Evolutionary conservation across 2,329 filamentous ascomycete genomes (phyloP).

Genomic region (Aspergillus phoenicis): DNA sequence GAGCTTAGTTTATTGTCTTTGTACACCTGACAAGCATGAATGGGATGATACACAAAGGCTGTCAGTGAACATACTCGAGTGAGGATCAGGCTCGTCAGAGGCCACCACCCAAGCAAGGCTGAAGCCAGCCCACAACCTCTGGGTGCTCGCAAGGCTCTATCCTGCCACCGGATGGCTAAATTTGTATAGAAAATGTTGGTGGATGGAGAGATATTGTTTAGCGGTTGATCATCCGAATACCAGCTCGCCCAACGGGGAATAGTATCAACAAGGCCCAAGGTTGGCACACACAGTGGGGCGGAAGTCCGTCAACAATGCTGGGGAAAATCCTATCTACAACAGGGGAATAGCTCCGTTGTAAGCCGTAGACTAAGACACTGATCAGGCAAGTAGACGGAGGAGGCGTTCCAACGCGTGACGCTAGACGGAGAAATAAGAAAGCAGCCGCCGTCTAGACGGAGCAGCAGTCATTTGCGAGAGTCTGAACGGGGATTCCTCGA

Average conservation of each 20-base stretch:
- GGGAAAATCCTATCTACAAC: slow-evolving; percentile 1
- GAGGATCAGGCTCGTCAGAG: not conserved
- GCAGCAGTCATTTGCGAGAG: not conserved
- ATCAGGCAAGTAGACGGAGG: not conserved
- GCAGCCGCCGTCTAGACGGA: not conserved
- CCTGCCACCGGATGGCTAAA: not conserved
- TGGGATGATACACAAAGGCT: not conserved
- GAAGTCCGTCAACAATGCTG: not conserved
- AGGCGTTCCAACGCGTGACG: not conserved
- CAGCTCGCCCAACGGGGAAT: slow-evolving; percentile 7
- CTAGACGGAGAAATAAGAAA: not conserved
- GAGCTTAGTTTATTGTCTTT: not conserved
- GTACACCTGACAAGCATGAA: not conserved
- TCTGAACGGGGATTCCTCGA: not conserved
- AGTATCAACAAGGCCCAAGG: slow-evolving; percentile 7
- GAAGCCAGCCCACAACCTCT: not conserved
- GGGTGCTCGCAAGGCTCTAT: not conserved
- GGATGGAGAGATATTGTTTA: not conserved
- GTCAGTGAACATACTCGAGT: not conserved
- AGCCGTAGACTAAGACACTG: too few relatives aligned
- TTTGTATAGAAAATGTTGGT: not conserved
- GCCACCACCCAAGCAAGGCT: not conserved
- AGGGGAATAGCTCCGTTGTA: not conserved
- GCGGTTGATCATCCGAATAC: not conserved
- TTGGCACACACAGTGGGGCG: slow-evolving; percentile 8